Evolutionary conservation across 352 stramenopile species (phyloP), one percentile per base, ranked within the genome.

Genomic region (Plasmopara viticola): DNA sequence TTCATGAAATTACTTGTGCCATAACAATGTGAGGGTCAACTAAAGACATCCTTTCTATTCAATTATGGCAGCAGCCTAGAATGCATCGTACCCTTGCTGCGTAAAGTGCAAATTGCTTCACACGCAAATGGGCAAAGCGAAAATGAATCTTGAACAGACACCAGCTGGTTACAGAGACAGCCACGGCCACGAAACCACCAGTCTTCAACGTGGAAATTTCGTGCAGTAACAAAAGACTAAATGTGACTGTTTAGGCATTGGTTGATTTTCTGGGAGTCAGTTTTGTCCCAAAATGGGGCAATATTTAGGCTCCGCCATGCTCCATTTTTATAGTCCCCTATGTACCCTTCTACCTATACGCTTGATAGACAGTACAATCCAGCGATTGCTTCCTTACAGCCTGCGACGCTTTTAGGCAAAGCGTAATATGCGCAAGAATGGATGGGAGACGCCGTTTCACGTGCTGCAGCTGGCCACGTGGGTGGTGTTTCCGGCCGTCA

Each of bases 371-470:
- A 68, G 55, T 54, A 35, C 54, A 40, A 28, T 37, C 30, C 60
- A 40, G 48, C 47, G 56, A 66, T 43, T 56, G 15, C 61, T 40
- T 40, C 38, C 56, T 28, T 44, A 17, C 6, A 37, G 18, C 48
- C 29, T 9, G 18, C 9, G 34, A 39, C 28, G 25, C 28, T 45
- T 37, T 35, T 15, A 25, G 42, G 17, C 52, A 58, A 20, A 45
- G 30, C 42, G 8, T 33, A 40, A 41, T 20, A 84, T 83, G 74
- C 73, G 83, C 31, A 84, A 70, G 61, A 91, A 90, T 54, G 83
- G 83, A 51, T 94, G 79, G 80, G 62, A 87, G 53, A 67, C 66
- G 58, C 83, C 83, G 48, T 91, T 91, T 69, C 80, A 94, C 62
- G 62, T 78, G 53, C 74, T 94, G 37, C 84, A 94, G 60, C 56